A percentile compares a stretch with the other conserved stretches of the same genome.
phyloP scores from a whole-genome alignment of 345 rosid species.

The Syzygium jambos region DNA sequence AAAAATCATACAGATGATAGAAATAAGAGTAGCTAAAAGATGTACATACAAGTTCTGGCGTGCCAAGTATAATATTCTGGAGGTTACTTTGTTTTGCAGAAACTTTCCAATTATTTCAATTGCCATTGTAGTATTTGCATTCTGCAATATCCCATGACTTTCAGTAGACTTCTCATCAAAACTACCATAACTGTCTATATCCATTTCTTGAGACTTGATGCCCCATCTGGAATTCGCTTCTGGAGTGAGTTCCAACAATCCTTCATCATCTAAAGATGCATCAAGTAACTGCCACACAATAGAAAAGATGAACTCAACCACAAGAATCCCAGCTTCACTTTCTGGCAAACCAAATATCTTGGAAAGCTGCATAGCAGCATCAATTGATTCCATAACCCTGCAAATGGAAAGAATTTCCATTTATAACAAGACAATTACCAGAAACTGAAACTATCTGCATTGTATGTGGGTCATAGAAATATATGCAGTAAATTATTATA shows the following conservation, averaged over 20 bases:
- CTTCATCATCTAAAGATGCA: slow-evolving; percentile 85
- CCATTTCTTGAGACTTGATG: slow-evolving; percentile 49
- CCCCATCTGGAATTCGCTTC: slow-evolving; percentile 61
- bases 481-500: background rate
- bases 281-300: slow-evolving; percentile 72
- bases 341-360: slow-evolving; percentile 47
- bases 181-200: slow-evolving; percentile 41
- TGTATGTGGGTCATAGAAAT: background rate
- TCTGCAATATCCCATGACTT: slow-evolving; percentile 44
- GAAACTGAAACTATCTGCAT: background rate
- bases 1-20: background rate
- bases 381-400: slow-evolving; percentile 79
- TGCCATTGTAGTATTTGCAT: slow-evolving; percentile 57
- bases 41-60: slow-evolving; percentile 57
- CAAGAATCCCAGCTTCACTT: slow-evolving; percentile 52
- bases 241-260: slow-evolving; percentile 54
- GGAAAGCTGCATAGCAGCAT: slow-evolving; percentile 61
- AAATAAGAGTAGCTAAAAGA: background rate
- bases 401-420: background rate
- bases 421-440: background rate
- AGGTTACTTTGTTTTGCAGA: slow-evolving; percentile 55
- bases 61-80: slow-evolving; percentile 70
- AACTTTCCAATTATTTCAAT: slow-evolving; percentile 67
- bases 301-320: slow-evolving; percentile 62
- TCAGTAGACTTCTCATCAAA: slow-evolving; percentile 42